phyloP scores from a whole-genome alignment of 768 basidiomycete genomes.

The Tephrocybe sp. region DNA sequence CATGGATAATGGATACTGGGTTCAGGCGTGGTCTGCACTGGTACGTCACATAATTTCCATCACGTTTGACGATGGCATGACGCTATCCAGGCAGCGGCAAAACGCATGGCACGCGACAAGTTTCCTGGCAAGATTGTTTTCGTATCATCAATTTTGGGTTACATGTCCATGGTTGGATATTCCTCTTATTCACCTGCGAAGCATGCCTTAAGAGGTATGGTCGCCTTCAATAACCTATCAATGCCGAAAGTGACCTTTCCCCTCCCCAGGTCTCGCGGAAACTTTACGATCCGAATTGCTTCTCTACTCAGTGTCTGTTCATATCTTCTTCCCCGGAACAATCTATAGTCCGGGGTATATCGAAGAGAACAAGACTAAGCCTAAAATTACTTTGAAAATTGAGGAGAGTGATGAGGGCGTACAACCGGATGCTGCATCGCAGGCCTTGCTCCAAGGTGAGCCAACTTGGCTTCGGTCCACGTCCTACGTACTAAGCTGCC shows the following conservation, averaged over 20 bases:
- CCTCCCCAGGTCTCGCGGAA: constrained; percentile 77
- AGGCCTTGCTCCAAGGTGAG: constrained; percentile 56
- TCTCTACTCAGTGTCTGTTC: constrained; percentile 76
- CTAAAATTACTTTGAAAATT: constrained; percentile 71
- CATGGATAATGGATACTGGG: constrained; percentile 47
- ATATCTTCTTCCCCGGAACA: constrained; percentile 82
- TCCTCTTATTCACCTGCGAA: constrained; percentile 83
- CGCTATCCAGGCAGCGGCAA: constrained; percentile 61
- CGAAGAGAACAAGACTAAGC: constrained; percentile 77
- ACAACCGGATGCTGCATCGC: constrained; percentile 65
- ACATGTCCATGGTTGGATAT: constrained; percentile 79
- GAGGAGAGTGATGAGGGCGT: constrained; percentile 72
- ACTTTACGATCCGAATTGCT: constrained; percentile 80
- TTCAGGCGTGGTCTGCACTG: constrained; percentile 57
- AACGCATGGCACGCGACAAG: constrained; percentile 58
- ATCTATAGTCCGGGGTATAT: constrained; percentile 80
- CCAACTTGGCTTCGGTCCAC: not conserved
- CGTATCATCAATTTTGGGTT: constrained; percentile 74
- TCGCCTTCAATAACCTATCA: not conserved
- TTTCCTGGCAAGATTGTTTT: constrained; percentile 73
- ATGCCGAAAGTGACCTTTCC: not conserved
- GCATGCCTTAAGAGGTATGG: constrained; percentile 78
- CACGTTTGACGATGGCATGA: constrained; percentile 26
- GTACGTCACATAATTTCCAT: constrained; percentile 50
- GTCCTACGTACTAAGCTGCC: not conserved